Evolutionary conservation across 495 filamentous ascomycete species (phyloP).

Genomic region (Cladorrhinum samala): DNA sequence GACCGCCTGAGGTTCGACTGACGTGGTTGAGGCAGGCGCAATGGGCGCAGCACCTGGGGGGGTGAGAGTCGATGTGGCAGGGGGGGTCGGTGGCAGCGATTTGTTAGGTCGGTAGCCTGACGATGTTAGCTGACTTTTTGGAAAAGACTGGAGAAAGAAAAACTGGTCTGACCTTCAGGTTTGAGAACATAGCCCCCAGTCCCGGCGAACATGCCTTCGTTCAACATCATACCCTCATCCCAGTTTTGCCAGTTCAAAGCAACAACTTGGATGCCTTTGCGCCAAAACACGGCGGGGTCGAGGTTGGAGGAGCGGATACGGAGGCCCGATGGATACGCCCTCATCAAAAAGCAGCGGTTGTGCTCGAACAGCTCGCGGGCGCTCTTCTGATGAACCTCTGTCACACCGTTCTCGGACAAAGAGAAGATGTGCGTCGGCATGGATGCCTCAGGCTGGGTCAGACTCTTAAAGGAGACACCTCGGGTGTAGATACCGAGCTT

Average conservation of each 20-base stretch:
- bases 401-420: constrained; percentile 71
- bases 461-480: constrained; percentile 68
- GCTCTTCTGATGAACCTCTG: constrained; percentile 59
- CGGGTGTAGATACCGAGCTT: constrained; percentile 76
- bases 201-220: constrained; percentile 83
- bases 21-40: neutral
- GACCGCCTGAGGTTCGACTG: constrained; percentile 19
- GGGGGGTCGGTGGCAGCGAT: neutral
- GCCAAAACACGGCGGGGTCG: constrained; percentile 78
- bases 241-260: constrained; percentile 92
- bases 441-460: constrained; percentile 54
- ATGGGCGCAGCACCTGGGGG: neutral
- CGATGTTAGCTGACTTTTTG: neutral
- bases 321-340: constrained; percentile 78
- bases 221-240: constrained; percentile 93
- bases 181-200: constrained; percentile 81
- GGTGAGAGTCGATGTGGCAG: no score
- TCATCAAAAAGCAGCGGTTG: constrained; percentile 80
- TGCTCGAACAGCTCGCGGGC: constrained; percentile 64
- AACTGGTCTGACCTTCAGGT: constrained; percentile 46
- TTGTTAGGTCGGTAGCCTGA: constrained; percentile 7
- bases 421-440: constrained; percentile 84
- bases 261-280: constrained; percentile 83
- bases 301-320: constrained; percentile 80
- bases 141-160: neutral